These are phyloP conservation scores for Cutaneotrichosporon cutaneum DNA, from an alignment of 1,284 basidiomycete species.

Conservation along the genomic window DNA sequence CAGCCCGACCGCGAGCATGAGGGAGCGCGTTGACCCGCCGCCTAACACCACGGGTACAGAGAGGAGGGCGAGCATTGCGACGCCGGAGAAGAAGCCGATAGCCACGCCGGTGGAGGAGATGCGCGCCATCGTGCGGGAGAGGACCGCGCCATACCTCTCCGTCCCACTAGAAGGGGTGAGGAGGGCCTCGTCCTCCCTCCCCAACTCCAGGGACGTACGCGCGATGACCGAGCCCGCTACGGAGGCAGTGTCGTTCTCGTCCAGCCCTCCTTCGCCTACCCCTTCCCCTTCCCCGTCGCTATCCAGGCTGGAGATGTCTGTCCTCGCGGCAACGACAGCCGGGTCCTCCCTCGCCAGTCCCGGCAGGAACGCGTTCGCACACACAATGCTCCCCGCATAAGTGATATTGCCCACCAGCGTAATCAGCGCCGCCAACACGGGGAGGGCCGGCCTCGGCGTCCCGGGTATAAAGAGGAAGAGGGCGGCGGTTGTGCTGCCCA, in stretches of 20 bases:
- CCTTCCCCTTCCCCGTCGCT: neutral
- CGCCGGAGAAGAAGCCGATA: slow-evolving; percentile 69
- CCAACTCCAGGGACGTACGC: too few relatives aligned
- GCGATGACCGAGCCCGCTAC: neutral
- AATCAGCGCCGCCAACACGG: slow-evolving; percentile 64
- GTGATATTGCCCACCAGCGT: slow-evolving; percentile 74
- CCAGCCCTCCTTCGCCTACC: neutral
- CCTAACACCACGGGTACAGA: slow-evolving; percentile 69
- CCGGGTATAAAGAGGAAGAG: slow-evolving; percentile 73
- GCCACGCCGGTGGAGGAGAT: slow-evolving; percentile 81
- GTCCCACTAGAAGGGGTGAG: slow-evolving; percentile 23
- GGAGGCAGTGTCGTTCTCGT: neutral
- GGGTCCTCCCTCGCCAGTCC: slow-evolving; percentile 64
- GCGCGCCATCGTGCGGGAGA: slow-evolving; percentile 69
- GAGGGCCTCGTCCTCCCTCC: neutral
- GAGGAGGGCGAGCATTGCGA: slow-evolving; percentile 69
- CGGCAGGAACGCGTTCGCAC: slow-evolving; percentile 85
- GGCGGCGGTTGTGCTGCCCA: slow-evolving; percentile 66
- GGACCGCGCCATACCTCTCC: slow-evolving; percentile 56
- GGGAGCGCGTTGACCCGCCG: slow-evolving; percentile 67
- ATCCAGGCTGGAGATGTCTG: too few relatives aligned
- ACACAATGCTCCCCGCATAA: slow-evolving; percentile 79
- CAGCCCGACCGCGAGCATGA: slow-evolving; percentile 73
- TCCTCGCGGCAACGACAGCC: slow-evolving; percentile 58
- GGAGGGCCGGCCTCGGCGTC: slow-evolving; percentile 62